Evolutionary conservation across 768 basidiomycete species (phyloP).

Genomic region (Lactarius deliciosus): DNA sequence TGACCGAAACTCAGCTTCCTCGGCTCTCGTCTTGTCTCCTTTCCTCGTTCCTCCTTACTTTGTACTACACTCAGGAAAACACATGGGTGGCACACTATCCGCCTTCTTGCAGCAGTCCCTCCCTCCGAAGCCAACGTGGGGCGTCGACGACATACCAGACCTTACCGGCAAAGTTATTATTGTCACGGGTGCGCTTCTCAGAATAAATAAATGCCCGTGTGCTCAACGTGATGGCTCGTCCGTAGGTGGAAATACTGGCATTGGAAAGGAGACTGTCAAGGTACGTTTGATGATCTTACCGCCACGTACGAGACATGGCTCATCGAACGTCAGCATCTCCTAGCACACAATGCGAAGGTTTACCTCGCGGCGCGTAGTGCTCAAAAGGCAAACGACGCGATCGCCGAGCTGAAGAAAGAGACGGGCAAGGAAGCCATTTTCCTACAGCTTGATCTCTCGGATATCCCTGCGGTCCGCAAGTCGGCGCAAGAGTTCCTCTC

Average conservation of each 20-base stretch:
- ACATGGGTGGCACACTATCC: slow-evolving; percentile 1
- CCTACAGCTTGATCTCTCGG: slow-evolving; percentile 46
- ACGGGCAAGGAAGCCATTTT: slow-evolving; percentile 47
- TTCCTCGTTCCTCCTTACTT: no score
- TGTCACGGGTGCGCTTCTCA: background rate
- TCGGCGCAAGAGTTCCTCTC: slow-evolving; percentile 43
- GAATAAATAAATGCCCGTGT: slow-evolving; percentile 47
- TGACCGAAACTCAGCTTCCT: no score
- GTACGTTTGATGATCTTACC: slow-evolving; percentile 33
- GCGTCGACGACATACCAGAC: slow-evolving; percentile 35
- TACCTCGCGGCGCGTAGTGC: slow-evolving; percentile 54
- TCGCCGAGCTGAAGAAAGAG: slow-evolving; percentile 47
- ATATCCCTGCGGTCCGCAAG: slow-evolving; percentile 39
- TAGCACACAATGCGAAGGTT: slow-evolving; percentile 64
- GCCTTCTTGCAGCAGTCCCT: slow-evolving; percentile 32
- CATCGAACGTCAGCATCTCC: slow-evolving; percentile 42
- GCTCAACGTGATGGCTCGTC: background rate
- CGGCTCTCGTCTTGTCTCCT: no score
- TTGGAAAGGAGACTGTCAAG: slow-evolving; percentile 62
- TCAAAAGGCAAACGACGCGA: slow-evolving; percentile 49
- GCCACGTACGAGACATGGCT: background rate
- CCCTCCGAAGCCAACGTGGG: slow-evolving; percentile 48
- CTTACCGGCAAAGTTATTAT: background rate
- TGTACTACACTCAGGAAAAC: no score
- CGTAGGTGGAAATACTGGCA: slow-evolving; percentile 42